Evolutionary conservation across 306 rosid species (phyloP), one percentile per base, ranked within the genome.

Genomic region (Lupinus albus): DNA sequence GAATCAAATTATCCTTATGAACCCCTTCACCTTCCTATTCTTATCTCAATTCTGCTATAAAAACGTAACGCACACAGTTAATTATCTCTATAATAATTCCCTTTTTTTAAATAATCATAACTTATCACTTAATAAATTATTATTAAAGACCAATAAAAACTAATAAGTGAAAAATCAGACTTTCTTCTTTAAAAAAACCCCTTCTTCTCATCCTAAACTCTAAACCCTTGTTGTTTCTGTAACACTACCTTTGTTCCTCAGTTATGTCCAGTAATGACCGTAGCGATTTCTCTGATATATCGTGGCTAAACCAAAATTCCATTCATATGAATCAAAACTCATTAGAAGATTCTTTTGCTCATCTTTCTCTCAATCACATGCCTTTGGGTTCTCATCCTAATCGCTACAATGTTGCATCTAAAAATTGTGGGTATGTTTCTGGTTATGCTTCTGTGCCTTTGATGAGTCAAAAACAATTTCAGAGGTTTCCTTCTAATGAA

Each of bases 271-370:
- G 4, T 10, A 1, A 38, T 7, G 44, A 36, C 25, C 12, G 25
- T 5, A 36, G 32, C 4, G 48, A 6, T 38, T 30, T 17, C 10
- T 4, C 20, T 18, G 59, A 28, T 9, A 62, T 12, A 3, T 13
- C 50, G 0, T 11, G 8, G 17, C 67, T 7, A 32, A 14, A 14
- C 45, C 52, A 46, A 46, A 46, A 46, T 18, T 18, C 51, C 17
- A 1, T 5, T 46, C 18, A n/a, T 1, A 46, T n/a, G 18, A 68
- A 60, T 74, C 71, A 69, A 68, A 44, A 64, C 62, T 64, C 45
- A 2, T 39, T 82, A 7, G 80, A 75, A 16, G 67, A 67, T 3
- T 73, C 71, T 5, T 78, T 82, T 16, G 36, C 82, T 33, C 62
- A 66, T 42, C 74, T 85, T 7, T 38, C 45, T 11, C 1, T 82